Conservation (phyloP, 2,329 filamentous ascomycete species). For the Aspergillus bombycis region DNA sequence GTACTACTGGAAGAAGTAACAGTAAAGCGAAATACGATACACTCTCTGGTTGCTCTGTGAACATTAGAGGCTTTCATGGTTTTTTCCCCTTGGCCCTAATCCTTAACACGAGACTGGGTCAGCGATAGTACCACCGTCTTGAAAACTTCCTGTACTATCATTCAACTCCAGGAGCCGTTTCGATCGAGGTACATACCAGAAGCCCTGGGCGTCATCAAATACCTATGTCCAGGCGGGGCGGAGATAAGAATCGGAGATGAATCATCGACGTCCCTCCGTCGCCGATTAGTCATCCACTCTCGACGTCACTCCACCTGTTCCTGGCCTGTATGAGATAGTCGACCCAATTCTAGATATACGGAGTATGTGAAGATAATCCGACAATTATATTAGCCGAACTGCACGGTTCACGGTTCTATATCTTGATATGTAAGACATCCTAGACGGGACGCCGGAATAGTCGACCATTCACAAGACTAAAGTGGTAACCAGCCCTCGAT, state of each 20-base stretch:
- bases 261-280: slow-evolving; percentile 5
- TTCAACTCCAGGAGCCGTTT: neutral
- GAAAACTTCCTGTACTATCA: neutral
- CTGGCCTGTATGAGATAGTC: neutral
- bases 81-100: neutral
- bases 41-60: neutral
- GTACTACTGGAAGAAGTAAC: neutral
- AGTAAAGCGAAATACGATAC: neutral
- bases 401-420: neutral
- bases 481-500: neutral
- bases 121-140: neutral
- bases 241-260: slow-evolving; percentile 12
- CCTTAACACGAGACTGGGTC: neutral
- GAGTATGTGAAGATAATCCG: neutral
- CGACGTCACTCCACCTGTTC: neutral
- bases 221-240: neutral
- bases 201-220: neutral
- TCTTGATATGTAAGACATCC: neutral
- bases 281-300: slow-evolving; percentile 13
- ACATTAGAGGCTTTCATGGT: neutral
- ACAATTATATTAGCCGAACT: neutral
- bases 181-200: no score
- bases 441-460: neutral
- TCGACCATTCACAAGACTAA: neutral
- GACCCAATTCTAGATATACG: no score